Percentiles rank a stretch among this genome's conserved stretches.
Conservation (phyloP, 2,329 filamentous ascomycete species). For the Emmonsiellopsis sp. region DNA sequence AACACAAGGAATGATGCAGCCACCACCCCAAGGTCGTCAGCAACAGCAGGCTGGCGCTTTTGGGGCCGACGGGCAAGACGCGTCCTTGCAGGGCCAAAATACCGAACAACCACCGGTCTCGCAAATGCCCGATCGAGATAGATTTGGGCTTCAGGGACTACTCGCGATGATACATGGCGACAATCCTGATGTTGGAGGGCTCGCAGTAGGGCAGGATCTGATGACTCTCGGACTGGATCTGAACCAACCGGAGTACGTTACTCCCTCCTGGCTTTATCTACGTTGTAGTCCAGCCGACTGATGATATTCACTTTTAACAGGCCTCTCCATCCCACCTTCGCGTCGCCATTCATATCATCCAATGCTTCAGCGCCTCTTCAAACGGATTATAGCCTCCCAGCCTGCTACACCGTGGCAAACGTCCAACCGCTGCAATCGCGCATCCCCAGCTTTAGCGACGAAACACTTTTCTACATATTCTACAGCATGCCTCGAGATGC, state of each 20-base stretch:
- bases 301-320: constrained; percentile 26
- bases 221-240: constrained; percentile 55
- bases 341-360: constrained; percentile 52
- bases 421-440: constrained; percentile 52
- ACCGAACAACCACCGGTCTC: constrained; percentile 33
- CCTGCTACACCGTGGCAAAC: constrained; percentile 57
- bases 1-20: constrained; percentile 13
- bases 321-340: constrained; percentile 54
- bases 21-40: constrained; percentile 21
- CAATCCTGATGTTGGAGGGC: constrained; percentile 41
- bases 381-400: constrained; percentile 53
- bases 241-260: constrained; percentile 49
- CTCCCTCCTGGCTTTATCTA: constrained; percentile 1
- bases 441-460: constrained; percentile 50
- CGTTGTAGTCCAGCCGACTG: neutral
- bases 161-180: constrained; percentile 47
- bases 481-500: constrained; percentile 58
- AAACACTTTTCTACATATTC: constrained; percentile 62
- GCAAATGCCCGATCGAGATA: constrained; percentile 52
- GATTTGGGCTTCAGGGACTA: constrained; percentile 51
- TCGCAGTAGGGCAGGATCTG: constrained; percentile 55
- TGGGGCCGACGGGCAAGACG: constrained; percentile 19
- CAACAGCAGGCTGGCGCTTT: constrained; percentile 23
- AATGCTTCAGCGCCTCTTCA: constrained; percentile 49
- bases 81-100: constrained; percentile 22